Conservation (phyloP, 192 early-diverging fungal species). For the Entomortierella beljakovae region DNA sequence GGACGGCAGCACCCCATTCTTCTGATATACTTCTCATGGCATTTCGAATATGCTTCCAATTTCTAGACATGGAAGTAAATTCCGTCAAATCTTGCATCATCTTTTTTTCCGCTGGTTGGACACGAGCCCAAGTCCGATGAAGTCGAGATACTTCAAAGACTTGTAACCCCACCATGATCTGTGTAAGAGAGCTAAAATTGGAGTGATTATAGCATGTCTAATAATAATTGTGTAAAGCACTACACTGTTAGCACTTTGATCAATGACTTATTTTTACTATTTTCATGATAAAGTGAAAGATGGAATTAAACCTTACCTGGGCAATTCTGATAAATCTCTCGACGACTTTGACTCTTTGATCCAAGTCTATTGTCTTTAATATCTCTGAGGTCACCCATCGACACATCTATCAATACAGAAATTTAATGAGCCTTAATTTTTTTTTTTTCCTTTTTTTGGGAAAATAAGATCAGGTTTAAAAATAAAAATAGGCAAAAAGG, state of each 20-base stretch:
- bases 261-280: neutral
- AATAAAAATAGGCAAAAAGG: neutral
- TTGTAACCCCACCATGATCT: conserved; percentile 69
- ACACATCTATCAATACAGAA: conserved; percentile 37
- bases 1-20: conserved; percentile 55
- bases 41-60: conserved; percentile 69
- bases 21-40: conserved; percentile 65
- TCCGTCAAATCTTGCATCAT: conserved; percentile 61
- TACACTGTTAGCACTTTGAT: too few species aligned
- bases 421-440: too few species aligned
- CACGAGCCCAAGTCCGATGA: conserved; percentile 64
- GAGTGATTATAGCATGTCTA: conserved; percentile 68
- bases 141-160: conserved; percentile 65
- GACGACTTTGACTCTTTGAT: conserved; percentile 62
- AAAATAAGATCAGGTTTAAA: neutral
- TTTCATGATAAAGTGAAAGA: neutral
- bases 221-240: too few species aligned
- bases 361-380: conserved; percentile 50
- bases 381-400: conserved; percentile 73
- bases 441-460: too few species aligned
- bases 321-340: conserved; percentile 75
- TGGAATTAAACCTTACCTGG: conserved; percentile 43
- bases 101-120: conserved; percentile 54
- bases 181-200: conserved; percentile 71
- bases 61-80: conserved; percentile 65